These are phyloP conservation scores for Parathielavia hyrcaniae DNA, from an alignment of 495 filamentous ascomycete species.

Conservation along the genomic window DNA sequence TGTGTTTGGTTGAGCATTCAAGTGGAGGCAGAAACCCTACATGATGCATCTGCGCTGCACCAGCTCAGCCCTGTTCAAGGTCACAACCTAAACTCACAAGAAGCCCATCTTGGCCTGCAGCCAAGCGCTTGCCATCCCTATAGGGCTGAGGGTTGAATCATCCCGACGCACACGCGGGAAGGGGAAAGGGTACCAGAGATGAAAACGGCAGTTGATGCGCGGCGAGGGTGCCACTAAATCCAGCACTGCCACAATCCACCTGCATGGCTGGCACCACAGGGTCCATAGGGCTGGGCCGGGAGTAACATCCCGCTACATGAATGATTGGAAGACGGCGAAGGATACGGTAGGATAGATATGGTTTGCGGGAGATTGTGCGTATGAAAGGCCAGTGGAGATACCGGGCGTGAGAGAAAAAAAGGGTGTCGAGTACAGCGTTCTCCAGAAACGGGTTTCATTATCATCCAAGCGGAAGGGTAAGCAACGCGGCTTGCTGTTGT, in stretches of 20 bases:
- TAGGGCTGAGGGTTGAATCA: slow-evolving; percentile 7
- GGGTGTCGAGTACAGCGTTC: not conserved
- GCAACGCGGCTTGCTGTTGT: not conserved
- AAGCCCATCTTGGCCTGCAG: slow-evolving; percentile 5
- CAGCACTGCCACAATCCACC: slow-evolving; percentile 19
- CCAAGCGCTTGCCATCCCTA: slow-evolving; percentile 2
- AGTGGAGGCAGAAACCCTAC: not conserved
- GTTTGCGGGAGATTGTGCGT: not conserved
- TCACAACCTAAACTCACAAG: not conserved
- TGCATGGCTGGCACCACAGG: slow-evolving; percentile 5
- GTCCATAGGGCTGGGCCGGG: not conserved
- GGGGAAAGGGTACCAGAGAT: not conserved
- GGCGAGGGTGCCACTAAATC: not conserved
- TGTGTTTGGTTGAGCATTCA: not conserved
- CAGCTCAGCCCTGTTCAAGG: slow-evolving; percentile 4
- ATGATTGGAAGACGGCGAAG: not conserved
- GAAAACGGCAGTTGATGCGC: not conserved
- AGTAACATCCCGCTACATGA: not conserved
- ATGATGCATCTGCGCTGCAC: not conserved
- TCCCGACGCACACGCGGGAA: not conserved
- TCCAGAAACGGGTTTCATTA: slow-evolving; percentile 8
- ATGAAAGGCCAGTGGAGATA: no score
- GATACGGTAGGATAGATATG: not conserved
- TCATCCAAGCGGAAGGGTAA: slow-evolving; percentile 1
- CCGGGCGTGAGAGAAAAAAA: no score